Evolutionary conservation across 1,284 basidiomycete genomes (phyloP), one percentile per base, ranked within the genome.

Genomic region (Rhodotorula sp.): DNA sequence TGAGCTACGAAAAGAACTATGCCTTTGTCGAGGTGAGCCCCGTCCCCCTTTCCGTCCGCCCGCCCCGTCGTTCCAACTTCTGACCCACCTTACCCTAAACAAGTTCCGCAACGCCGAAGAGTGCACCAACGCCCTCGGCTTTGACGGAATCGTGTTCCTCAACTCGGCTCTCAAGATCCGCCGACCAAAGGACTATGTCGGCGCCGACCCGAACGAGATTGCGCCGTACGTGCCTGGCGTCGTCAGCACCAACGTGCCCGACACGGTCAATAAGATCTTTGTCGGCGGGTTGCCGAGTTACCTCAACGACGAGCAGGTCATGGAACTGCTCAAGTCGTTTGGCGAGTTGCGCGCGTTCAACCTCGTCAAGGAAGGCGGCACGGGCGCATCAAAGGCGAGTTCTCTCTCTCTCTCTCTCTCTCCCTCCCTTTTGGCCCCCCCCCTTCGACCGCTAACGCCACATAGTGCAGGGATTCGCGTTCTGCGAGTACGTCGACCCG

Each of bases 291-390:
- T 99, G 65, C 97, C 97, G 23, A 87, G 91, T 26, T 97, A 98
- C 81, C 87, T 99, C 52, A 93, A 91, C 77, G 94, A 97, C 81
- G 95, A 97, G 78, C 95, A 99, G 83, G 95, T 99, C 67, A 92
- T 95, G 87, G 97, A 99, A 81, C 82, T 99, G 52, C 85, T 99
- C 72, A 97, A 94, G 85, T 92, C 90, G 79, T 99, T 99, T 80
- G 97, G 97, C 72, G 95, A 99, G 77, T 86, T 99, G 66, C 93
- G 92, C 80, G 92, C 92, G 5, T 99, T 99, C 87, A 98, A 99
- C 80, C 86, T 99, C 68, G 95, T 99, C 74, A 90, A 95, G 76
- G 97, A 99, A 80, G 89, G 89, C 55, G 91, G 90, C 64, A 91
- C 89, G 68, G 91, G 91, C 56, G 83, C 88, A 38, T 95, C 92